Percentiles rank a stretch among this genome's conserved stretches.
These are phyloP conservation scores for Hysterangium stoloniferum DNA, from an alignment of 768 basidiomycete species.

Conservation along the genomic window DNA sequence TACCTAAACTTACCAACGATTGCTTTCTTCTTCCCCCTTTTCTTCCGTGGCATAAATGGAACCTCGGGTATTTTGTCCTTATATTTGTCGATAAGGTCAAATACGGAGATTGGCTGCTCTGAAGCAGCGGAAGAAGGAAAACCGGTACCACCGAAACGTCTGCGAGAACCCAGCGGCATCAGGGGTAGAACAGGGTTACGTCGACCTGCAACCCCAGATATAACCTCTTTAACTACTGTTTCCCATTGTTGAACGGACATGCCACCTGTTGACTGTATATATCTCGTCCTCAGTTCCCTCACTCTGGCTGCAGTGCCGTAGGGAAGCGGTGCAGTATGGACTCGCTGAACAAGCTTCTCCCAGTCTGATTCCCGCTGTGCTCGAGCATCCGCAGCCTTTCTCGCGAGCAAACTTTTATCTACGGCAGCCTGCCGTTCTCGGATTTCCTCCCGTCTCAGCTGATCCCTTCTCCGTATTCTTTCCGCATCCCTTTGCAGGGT, in stretches of 20 bases:
- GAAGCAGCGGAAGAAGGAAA: constrained; percentile 24
- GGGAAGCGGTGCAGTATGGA: constrained; percentile 45
- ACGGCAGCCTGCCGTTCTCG: constrained; percentile 31
- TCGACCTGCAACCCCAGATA: constrained; percentile 18
- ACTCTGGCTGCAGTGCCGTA: constrained; percentile 42
- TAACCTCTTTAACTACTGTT: constrained; percentile 44
- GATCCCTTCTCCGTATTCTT: constrained; percentile 18
- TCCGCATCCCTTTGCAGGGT: constrained; percentile 27
- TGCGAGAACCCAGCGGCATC: constrained; percentile 46
- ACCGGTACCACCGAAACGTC: background rate
- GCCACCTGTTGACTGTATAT: constrained; percentile 47
- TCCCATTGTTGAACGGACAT: constrained; percentile 55
- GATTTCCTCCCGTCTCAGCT: constrained; percentile 20
- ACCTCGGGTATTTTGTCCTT: constrained; percentile 35
- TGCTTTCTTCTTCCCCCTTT: constrained; percentile 18
- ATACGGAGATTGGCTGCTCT: constrained; percentile 44
- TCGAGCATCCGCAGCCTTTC: constrained; percentile 58
- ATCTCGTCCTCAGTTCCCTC: constrained; percentile 46
- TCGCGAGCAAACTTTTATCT: constrained; percentile 44
- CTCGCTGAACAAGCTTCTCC: constrained; percentile 44
- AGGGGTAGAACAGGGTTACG: constrained; percentile 14
- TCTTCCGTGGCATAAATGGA: constrained; percentile 22
- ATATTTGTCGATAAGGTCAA: constrained; percentile 39
- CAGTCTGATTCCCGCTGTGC: constrained; percentile 56
- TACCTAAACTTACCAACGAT: constrained; percentile 16